Percentiles rank a stretch among this genome's conserved stretches.
Evolutionary conservation across 176 grass and related monocot genomes (phyloP).

Genomic region (Musa beccarii): DNA sequence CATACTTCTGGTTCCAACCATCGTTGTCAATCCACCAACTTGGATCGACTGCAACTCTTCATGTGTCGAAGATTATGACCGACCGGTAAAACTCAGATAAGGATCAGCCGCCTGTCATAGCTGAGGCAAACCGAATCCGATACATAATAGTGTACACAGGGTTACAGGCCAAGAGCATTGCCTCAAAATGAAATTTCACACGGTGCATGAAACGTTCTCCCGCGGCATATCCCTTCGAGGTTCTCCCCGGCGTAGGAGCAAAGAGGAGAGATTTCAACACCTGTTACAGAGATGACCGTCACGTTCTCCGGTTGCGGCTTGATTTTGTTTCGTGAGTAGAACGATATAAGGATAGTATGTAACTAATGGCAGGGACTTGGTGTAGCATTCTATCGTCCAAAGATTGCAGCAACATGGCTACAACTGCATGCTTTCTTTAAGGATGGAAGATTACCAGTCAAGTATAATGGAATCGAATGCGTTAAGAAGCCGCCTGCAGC

Average conservation of each 20-base stretch:
- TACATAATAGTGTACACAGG: too few relatives aligned
- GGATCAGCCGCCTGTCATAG: too few relatives aligned
- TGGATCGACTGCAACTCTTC: too few relatives aligned
- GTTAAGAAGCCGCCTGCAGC: conserved; percentile 88
- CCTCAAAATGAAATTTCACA: conserved; percentile 65
- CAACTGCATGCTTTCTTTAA: neutral
- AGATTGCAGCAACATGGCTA: too few relatives aligned
- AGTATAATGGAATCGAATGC: conserved; percentile 69
- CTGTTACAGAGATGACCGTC: conserved; percentile 18
- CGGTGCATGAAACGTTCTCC: conserved; percentile 80
- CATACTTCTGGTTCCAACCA: too few relatives aligned
- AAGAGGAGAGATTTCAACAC: conserved; percentile 78
- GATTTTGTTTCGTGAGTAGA: neutral
- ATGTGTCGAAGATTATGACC: too few relatives aligned
- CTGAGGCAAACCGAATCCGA: too few relatives aligned
- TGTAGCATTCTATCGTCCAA: too few relatives aligned
- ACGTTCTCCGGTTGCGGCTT: neutral
- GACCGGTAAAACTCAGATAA: too few relatives aligned
- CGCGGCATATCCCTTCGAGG: conserved; percentile 64
- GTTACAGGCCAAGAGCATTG: neutral
- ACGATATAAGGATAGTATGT: too few relatives aligned
- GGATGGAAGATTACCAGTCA: conserved; percentile 53
- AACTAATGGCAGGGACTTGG: too few relatives aligned
- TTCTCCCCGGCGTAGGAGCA: conserved; percentile 76
- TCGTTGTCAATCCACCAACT: too few relatives aligned